A percentile compares a stretch with the other conserved stretches of the same genome.
Evolutionary conservation across 441 rosid genomes (phyloP).

Genomic region (Omphalea diandra): DNA sequence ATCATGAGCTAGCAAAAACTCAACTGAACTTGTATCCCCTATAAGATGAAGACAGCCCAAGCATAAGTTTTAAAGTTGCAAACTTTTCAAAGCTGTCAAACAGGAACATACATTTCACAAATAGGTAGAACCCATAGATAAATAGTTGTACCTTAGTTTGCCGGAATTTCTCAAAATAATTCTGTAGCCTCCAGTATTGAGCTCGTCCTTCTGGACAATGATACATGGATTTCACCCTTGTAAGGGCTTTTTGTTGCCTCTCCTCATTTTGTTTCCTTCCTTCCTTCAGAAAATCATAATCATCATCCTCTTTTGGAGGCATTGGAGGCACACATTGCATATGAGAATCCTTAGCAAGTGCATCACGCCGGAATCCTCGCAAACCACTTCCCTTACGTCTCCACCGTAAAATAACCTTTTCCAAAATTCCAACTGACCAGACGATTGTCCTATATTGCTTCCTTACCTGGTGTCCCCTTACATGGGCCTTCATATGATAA

Average conservation of each 20-base stretch:
- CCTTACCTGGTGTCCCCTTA: conserved; percentile 94
- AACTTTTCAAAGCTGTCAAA: neutral
- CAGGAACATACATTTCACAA: neutral
- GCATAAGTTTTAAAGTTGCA: neutral
- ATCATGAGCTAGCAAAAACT: no score
- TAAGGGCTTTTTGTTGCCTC: conserved; percentile 77
- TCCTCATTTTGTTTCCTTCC: conserved; percentile 91
- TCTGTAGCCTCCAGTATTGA: conserved; percentile 84
- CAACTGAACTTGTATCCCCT: no score
- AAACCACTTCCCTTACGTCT: conserved; percentile 93
- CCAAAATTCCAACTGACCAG: conserved; percentile 94
- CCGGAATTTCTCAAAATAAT: conserved; percentile 61
- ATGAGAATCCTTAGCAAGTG: conserved; percentile 38
- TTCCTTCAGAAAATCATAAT: conserved; percentile 75
- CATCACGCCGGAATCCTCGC: conserved; percentile 71
- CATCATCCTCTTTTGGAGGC: no score
- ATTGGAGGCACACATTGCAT: conserved; percentile 28
- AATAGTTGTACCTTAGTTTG: conserved; percentile 51
- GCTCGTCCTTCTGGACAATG: conserved; percentile 85
- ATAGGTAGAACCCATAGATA: neutral
- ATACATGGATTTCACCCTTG: conserved; percentile 92
- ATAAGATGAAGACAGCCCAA: no score
- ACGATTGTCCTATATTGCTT: conserved; percentile 65
- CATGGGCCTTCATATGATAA: conserved; percentile 65
- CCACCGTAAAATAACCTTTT: conserved; percentile 94